Conservation (phyloP, 805 yeast species). For the Lachancea meyersii region DNA sequence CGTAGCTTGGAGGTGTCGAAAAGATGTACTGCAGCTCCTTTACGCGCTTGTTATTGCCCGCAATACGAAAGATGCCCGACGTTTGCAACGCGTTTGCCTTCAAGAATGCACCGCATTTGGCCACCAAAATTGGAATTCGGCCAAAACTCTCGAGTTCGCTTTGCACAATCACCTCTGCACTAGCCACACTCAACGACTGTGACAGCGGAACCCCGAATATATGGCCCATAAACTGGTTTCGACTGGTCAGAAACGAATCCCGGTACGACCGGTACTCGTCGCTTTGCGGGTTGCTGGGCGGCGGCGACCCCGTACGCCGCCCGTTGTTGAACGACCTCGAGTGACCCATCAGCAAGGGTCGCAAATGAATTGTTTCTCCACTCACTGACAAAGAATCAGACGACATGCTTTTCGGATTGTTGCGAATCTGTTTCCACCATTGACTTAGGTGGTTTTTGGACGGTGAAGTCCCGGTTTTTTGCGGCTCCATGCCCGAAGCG, state of each 20-base stretch:
- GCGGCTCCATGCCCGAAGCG: constrained; percentile 6
- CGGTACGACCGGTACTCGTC: constrained; percentile 17
- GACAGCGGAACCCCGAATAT: constrained; percentile 79
- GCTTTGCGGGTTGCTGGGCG: constrained; percentile 6
- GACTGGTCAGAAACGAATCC: constrained; percentile 34
- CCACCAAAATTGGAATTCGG: constrained; percentile 86
- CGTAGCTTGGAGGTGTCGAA: constrained; percentile 84
- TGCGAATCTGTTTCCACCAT: constrained; percentile 30
- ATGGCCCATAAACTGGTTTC: constrained; percentile 36
- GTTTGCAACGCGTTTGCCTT: constrained; percentile 71
- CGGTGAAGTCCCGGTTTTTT: constrained; percentile 12
- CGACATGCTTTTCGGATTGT: constrained; percentile 31
- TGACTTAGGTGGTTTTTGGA: constrained; percentile 20
- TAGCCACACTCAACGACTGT: constrained; percentile 59
- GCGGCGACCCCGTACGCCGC: neutral
- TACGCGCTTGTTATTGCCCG: constrained; percentile 84
- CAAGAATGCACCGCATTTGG: constrained; percentile 83
- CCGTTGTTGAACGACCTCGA: constrained; percentile 7
- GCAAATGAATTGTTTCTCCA: neutral
- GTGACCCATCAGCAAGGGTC: constrained; percentile 6
- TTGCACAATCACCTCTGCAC: constrained; percentile 57
- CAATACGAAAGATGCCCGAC: constrained; percentile 90
- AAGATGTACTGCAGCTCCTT: constrained; percentile 79
- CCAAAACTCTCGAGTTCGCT: constrained; percentile 73
- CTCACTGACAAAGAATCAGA: constrained; percentile 21